Percentiles rank a stretch among this genome's conserved stretches.
These are phyloP conservation scores for Wilhelminamyces savonicus DNA, from an alignment of 805 yeast species.

Conservation along the genomic window DNA sequence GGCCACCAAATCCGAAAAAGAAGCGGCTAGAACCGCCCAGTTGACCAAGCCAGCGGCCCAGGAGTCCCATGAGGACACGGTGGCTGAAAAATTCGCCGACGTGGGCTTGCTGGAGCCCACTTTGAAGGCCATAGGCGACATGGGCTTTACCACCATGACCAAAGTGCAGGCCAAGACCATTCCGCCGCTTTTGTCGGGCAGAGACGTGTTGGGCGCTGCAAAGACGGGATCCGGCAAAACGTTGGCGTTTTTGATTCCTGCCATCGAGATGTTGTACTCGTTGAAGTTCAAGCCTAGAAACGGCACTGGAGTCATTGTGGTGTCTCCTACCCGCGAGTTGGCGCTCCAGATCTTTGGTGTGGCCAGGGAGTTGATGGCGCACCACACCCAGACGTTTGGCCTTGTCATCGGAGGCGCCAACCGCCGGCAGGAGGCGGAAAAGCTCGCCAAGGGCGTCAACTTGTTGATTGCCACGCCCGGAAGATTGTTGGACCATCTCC, in stretches of 20 bases:
- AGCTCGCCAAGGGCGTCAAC: slow-evolving; percentile 89
- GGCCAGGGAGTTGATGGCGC: slow-evolving; percentile 87
- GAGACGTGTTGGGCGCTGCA: slow-evolving; percentile 99
- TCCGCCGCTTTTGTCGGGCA: slow-evolving; percentile 93
- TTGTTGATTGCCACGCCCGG: slow-evolving; percentile 96
- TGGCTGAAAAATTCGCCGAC: slow-evolving; percentile 24
- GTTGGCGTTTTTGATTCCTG: slow-evolving; percentile 90
- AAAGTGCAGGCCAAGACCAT: slow-evolving; percentile 93
- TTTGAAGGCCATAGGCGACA: slow-evolving; percentile 66
- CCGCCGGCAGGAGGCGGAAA: slow-evolving; percentile 95
- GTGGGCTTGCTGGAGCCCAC: slow-evolving; percentile 76
- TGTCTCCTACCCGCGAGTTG: slow-evolving; percentile 95
- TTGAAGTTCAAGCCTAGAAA: slow-evolving; percentile 94
- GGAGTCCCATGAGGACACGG: slow-evolving; percentile 23
- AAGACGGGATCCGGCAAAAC: slow-evolving; percentile 99
- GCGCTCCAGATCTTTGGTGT: slow-evolving; percentile 98
- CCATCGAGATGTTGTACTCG: slow-evolving; percentile 85
- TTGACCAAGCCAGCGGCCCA: slow-evolving; percentile 24
- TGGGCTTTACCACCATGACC: slow-evolving; percentile 94
- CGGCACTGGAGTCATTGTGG: slow-evolving; percentile 95
- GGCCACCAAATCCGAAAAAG: slow-evolving; percentile 13
- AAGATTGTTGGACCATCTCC: slow-evolving; percentile 90
- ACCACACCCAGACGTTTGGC: slow-evolving; percentile 90
- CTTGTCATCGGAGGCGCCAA: slow-evolving; percentile 98
- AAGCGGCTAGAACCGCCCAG: slow-evolving; percentile 11